Conservation (phyloP, 2,329 filamentous ascomycete genomes). For the Xylariaceae sp. region DNA sequence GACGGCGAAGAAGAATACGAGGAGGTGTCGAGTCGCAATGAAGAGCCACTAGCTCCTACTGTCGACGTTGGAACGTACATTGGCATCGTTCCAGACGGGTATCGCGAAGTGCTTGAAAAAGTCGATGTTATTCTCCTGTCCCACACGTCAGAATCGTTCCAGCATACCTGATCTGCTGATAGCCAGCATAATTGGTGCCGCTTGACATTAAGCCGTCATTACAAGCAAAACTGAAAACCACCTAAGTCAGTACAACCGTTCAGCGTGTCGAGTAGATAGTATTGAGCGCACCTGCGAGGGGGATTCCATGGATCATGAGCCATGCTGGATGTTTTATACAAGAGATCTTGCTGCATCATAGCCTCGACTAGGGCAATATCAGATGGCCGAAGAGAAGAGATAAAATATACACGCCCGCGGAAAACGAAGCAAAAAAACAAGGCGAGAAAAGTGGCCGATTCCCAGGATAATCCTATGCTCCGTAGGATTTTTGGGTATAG, state of each 20-base stretch:
- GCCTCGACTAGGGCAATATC: conserved; percentile 8
- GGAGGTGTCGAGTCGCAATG: conserved; percentile 38
- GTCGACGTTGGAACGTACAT: conserved; percentile 19
- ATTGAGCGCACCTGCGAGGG: conserved; percentile 47
- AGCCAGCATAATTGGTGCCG: conserved; percentile 25
- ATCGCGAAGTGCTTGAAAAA: too few relatives aligned
- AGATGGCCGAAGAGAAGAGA: conserved; percentile 1
- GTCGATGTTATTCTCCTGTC: conserved; percentile 34
- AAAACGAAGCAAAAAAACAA: conserved; percentile 16
- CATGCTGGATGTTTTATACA: conserved; percentile 44
- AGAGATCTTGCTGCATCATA: conserved; percentile 38
- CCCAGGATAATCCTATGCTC: conserved; percentile 5
- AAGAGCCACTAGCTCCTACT: conserved; percentile 34
- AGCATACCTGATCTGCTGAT: conserved; percentile 31
- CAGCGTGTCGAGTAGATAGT: conserved; percentile 17
- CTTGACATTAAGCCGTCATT: conserved; percentile 27
- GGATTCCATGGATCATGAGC: conserved; percentile 48
- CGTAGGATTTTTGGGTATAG: not conserved
- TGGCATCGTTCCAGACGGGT: conserved; percentile 35
- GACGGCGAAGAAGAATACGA: conserved; percentile 37
- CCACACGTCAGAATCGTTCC: conserved; percentile 17
- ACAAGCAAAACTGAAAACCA: conserved; percentile 28
- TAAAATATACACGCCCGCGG: not conserved
- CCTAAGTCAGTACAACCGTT: conserved; percentile 28
- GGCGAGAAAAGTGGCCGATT: conserved; percentile 8